Conservation (phyloP, 2,329 filamentous ascomycete species). For the Fonsecaea erecta region DNA sequence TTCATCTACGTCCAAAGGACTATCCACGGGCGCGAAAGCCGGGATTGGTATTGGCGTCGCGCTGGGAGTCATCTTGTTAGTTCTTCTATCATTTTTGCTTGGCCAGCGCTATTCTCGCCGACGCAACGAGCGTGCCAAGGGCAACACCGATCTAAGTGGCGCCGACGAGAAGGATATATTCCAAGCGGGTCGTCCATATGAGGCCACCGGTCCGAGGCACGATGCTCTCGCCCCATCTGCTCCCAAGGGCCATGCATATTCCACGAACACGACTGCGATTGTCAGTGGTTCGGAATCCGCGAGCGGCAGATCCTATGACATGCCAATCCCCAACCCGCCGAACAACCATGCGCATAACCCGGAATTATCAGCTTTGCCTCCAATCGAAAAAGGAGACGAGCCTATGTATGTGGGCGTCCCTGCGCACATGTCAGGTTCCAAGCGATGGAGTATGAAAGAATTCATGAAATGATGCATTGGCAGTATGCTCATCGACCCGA, state of each 20-base stretch:
- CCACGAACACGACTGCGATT: constrained; percentile 21
- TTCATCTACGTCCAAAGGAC: constrained; percentile 17
- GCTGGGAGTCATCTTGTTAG: constrained; percentile 21
- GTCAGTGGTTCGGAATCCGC: constrained; percentile 17
- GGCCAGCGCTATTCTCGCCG: constrained; percentile 26
- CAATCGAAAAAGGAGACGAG: constrained; percentile 19
- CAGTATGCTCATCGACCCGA: not conserved
- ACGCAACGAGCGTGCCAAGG: constrained; percentile 1
- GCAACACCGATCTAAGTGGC: not conserved
- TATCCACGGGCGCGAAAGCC: constrained; percentile 32
- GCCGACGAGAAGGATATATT: constrained; percentile 29
- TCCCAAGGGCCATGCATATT: constrained; percentile 17
- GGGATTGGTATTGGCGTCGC: constrained; percentile 33
- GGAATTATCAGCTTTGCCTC: constrained; percentile 28
- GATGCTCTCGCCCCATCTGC: not conserved
- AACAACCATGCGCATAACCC: constrained; percentile 4
- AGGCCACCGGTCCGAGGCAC: constrained; percentile 11
- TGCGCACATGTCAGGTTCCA: constrained; percentile 31
- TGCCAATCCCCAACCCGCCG: not conserved
- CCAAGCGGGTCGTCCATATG: constrained; percentile 30
- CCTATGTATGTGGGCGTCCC: constrained; percentile 34
- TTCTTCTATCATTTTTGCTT: constrained; percentile 24
- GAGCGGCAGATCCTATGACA: constrained; percentile 18
- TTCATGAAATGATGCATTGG: constrained; percentile 24
- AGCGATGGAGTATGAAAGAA: constrained; percentile 35